Evolutionary conservation across 768 basidiomycete species (phyloP), one percentile per base, ranked within the genome.

Genomic region (Agaricus bisporus): DNA sequence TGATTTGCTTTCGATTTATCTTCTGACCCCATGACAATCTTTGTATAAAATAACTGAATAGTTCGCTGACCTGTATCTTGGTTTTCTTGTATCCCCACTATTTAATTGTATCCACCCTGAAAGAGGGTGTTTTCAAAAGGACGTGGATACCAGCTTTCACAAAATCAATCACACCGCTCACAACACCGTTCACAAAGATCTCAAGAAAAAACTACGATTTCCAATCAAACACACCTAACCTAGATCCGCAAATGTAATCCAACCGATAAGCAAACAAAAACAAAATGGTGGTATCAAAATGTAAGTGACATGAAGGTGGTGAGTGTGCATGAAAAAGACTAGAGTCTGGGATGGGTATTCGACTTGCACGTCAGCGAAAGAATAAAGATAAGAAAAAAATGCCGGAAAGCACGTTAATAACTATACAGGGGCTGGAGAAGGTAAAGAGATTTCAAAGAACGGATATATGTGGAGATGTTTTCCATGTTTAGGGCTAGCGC

Each of bases 201-300:
- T 9, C 38, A 39, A 15, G 7, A 14, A 39, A 15, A 22, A 39
- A 3, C 17, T 2, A 39, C 15, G 12, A 17, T 15, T 39, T 39
- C 38, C 44, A 45, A 4, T 26, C n/a, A 11, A 28, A 43, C 29
- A 44, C 36, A 45, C 43, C 25, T 28, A 37, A 37, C 45, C 43
- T 35, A 44, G 25, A 37, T 45, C 51, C 51, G 43, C 25, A 44
- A 36, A 25, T 17, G 44, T 26, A 52, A 22, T 7, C 17, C n/a
- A 36, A 35, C 15, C 22, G 25, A 44, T 10, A 20, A 46, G 37
- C 32, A 17, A 39, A 35, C 38, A 14, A 54, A 54, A 54, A 28
- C 37, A 44, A 32, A 43, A 26, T 41, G 38, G 39, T 29, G 45
- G 52, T 54, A 47, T 46, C 51, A 45, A 46, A 28, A 22, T 22